phyloP scores from a whole-genome alignment of 805 yeast genomes.

The Wickerhamomyces tratensis region DNA sequence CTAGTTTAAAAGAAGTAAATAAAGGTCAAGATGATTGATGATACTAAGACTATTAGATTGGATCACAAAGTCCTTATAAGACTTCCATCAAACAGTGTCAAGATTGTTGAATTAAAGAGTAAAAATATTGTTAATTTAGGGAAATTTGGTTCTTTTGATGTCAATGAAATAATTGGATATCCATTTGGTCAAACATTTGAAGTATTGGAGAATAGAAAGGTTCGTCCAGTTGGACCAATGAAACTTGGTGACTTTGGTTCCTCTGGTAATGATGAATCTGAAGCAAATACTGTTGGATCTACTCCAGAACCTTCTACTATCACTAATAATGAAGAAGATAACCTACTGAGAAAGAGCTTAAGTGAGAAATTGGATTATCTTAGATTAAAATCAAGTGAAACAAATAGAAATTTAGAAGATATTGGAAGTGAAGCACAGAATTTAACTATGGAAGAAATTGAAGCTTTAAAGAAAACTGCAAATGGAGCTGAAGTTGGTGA shows the following conservation, averaged over 20 bases:
- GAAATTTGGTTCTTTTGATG: slow-evolving; percentile 81
- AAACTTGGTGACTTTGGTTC: slow-evolving; percentile 21
- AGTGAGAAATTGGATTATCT: slow-evolving; percentile 16
- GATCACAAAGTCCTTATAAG: slow-evolving; percentile 45
- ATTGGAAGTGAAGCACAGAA: slow-evolving; percentile 66
- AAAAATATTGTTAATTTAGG: slow-evolving; percentile 67
- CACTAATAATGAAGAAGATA: slow-evolving; percentile 26
- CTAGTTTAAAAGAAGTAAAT: too few relatives aligned
- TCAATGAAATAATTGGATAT: slow-evolving; percentile 66
- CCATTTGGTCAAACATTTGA: slow-evolving; percentile 89
- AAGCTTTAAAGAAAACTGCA: slow-evolving; percentile 64
- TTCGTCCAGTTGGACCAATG: slow-evolving; percentile 37
- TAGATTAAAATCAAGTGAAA: slow-evolving; percentile 37
- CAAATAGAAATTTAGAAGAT: slow-evolving; percentile 56
- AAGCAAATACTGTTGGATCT: slow-evolving; percentile 1
- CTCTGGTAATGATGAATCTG: slow-evolving; percentile 17
- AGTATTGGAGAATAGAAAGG: slow-evolving; percentile 46
- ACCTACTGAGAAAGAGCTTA: slow-evolving; percentile 17
- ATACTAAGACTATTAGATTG: slow-evolving; percentile 9
- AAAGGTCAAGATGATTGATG: too few relatives aligned
- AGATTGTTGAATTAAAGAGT: slow-evolving; percentile 57
- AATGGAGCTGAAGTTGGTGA: slow-evolving; percentile 54
- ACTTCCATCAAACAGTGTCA: slow-evolving; percentile 74
- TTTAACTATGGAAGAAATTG: slow-evolving; percentile 73
- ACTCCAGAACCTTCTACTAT: too few relatives aligned